These are phyloP conservation scores for Lactarius sanguifluus DNA, from an alignment of 768 basidiomycete species.

Conservation along the genomic window DNA sequence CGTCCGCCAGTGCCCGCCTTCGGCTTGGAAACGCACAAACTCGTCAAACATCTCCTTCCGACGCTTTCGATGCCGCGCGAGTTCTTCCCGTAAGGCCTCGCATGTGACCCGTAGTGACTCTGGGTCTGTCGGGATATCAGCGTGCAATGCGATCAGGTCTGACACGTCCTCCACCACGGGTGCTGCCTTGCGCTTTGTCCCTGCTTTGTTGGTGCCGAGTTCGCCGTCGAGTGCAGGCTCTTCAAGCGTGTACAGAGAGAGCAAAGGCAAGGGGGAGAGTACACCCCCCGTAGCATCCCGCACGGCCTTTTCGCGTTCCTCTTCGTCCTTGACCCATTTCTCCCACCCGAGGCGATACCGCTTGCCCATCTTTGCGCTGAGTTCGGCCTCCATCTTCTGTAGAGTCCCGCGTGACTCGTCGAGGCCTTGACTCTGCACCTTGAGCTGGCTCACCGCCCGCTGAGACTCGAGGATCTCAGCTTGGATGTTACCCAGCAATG, in stretches of 20 bases:
- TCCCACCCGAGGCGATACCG: constrained; percentile 88
- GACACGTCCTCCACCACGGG: constrained; percentile 56
- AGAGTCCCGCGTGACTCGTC: constrained; percentile 58
- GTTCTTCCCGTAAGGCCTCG: constrained; percentile 60
- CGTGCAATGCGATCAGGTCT: constrained; percentile 61
- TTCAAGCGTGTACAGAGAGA: constrained; percentile 37
- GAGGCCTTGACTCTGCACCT: constrained; percentile 64
- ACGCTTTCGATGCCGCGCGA: constrained; percentile 63
- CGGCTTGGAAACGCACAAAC: constrained; percentile 78
- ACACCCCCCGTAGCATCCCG: constrained; percentile 62
- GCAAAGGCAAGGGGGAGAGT: constrained; percentile 44
- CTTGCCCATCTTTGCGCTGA: constrained; percentile 75
- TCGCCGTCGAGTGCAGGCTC: constrained; percentile 33
- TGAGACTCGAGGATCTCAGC: constrained; percentile 88
- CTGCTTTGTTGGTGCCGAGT: constrained; percentile 8
- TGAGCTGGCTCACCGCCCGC: constrained; percentile 68
- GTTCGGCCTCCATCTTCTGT: constrained; percentile 59
- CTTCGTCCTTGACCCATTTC: constrained; percentile 88
- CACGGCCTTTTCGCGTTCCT: constrained; percentile 68
- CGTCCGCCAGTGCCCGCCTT: constrained; percentile 87
- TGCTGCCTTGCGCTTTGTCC: constrained; percentile 47
- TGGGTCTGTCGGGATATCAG: constrained; percentile 56
- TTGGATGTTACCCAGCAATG: constrained; percentile 81
- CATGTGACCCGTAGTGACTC: constrained; percentile 55
- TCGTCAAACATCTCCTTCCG: constrained; percentile 73